Base-by-base conservation (phyloP, 192 early-diverging fungal genomes). In the Entomortierella lignicola region DNA sequence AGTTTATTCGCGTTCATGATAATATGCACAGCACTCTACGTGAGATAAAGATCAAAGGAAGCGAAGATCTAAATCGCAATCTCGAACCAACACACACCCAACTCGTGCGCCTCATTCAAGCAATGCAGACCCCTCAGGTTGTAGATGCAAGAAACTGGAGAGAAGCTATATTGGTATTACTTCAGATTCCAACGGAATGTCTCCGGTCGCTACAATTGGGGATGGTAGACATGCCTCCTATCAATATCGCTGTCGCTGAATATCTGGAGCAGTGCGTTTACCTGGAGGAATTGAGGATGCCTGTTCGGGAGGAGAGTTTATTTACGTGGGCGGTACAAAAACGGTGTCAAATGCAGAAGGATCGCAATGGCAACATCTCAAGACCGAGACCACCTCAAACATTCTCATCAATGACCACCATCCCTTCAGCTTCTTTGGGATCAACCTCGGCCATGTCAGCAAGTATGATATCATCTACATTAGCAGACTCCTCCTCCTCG, bases 1-100 rank as follows among this genome's bases (percentile, higher is more conserved):
- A 79, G 63, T 79, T 79, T 41, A 79, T 79, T 23, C 60, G 68
- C 20, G 67, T 79, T 30, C 75, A 79, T 30, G 75, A 79, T 41
- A 48, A 55, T 3, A 48, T 58, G 13, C 75, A 79, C 25, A 27
- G 60, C 25, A 70, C 67, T 15, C 47, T 79, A 20, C 43, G 56
- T 3, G 75, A 79, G 57, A 79, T 79, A 55, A 79, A 79, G 63
- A 69, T 79, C 57, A 79, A 70, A 47, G 67, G 75, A 21, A 27
- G 30, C 20, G 75, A 79, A 11, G 75, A 79, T n/a, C 29, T 37
- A 23, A 55, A 58, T 23, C 48, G 25, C 0, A 44, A 37, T 59
- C 44, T 59, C 2, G 26, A 59, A 7, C 68, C 34, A 31, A 25
- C 61, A 12, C 75, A 79, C 32, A 51, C 6, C 4, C 61, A 61